Evolutionary conservation across 129 eudicot genomes (phyloP), one percentile per base, ranked within the genome.

Genomic region (Silybum marianum): DNA sequence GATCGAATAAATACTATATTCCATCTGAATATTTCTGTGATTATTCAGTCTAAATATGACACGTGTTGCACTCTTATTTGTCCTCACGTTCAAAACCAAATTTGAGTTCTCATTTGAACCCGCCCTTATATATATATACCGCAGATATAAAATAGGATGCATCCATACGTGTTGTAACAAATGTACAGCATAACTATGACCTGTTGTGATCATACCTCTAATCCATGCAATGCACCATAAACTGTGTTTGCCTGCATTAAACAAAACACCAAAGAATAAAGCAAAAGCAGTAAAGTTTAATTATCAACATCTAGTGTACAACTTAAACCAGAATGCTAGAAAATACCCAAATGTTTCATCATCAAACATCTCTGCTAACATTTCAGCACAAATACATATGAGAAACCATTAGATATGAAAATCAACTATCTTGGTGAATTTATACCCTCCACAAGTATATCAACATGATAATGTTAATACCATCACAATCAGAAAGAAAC

Each of bases 191-290:
- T 13, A 54, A 76, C 66, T 38, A 67, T 48, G 46, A 38, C 23
- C 70, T 44, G 13, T 21, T 76, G 80, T 30, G 58, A 71, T 54
- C 77, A 65, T 83, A 96, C 99, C 99, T 96, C 99, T 72, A 96
- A 84, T 71, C 96, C 99, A 60, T 88, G 93, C 88, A 96, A 84
- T 63, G 98, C 99, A 39, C 99, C 99, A 87, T 90, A 96, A 69
- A 96, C 90, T 72, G 99, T 79, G 76, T 91, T 93, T 42, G 99
- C 98, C 99, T 96, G 91, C 90, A 86, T 67, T 18, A 12, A 62
- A 82, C 72, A 82, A 19, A 54, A 62, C 25, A 62, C 25, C 14
- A 70, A 10, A 44, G 66, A 73, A 24, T 23, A 73, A 19, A 25
- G 6, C 58, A 40, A 44, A 44, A 13, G 65, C 36, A 58, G 23